Evolutionary conservation across 2,329 filamentous ascomycete species (phyloP), one percentile per base, ranked within the genome.

Genomic region (Fusarium protoensiforme): DNA sequence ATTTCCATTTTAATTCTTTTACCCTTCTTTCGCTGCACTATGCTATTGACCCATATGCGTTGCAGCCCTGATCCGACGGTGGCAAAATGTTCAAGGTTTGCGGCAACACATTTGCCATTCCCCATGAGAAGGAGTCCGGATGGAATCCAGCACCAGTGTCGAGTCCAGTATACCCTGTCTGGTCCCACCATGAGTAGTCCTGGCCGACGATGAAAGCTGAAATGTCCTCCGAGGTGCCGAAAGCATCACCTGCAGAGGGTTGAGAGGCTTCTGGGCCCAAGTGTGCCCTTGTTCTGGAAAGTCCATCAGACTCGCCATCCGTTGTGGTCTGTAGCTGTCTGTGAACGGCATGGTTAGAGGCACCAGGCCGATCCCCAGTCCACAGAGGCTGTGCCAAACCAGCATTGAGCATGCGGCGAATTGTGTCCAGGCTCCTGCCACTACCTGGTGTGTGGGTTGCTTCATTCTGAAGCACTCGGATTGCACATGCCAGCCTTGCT

Each of bases 111-210:
- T 64, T 54, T 29, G 39, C 48, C 22, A 43, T 53, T 2, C 39
- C 53, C 62, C 62, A 65, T 5, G 62, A 60, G 9, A 65, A 48
- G n/a, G 62, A 41, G 20, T 60, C 62, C 11, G 62, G 62, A n/a
- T 65, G 62, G 11, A 65, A 65, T 2, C 62, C 62, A n/a, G 54
- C 62, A 16, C 62, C 62, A 7, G 62, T 65, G 35, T 65, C 61
- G 8, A 63, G 27, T n/a, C 61, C 16, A 13, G 56, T 35, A 13
- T 35, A 58, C 22, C 51, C 51, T 13, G 31, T 31, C 22, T 36
- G 27, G 31, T 56, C 51, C 31, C 51, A 31, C 51, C 31, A 56
- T 14, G 51, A n/a, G 9, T 20, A 36, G 31, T 31, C 51, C 13
- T 31, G 39, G 11, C 39, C 39, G 14, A 41, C 20, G 11, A 14